Base-by-base conservation (phyloP, 352 stramenopile species). In the Phytophthora capsici region DNA sequence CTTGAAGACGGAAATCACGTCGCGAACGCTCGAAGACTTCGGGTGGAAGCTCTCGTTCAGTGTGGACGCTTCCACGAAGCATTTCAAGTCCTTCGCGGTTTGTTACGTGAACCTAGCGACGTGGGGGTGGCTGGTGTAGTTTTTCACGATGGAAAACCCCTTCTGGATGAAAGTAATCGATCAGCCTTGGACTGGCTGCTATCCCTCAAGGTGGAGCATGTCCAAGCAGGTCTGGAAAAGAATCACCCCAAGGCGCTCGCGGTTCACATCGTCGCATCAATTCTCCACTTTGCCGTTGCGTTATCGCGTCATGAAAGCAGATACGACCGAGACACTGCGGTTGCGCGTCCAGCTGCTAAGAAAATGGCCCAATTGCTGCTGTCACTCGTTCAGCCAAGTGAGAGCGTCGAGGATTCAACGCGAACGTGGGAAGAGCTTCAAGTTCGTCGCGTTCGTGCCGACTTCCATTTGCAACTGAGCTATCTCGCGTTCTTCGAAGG, bases 51-150 rank as follows among this genome's bases (percentile, higher is more conserved):
- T 14, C 69, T 93, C 7, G 52, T 73, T 34, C 77, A 81, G 40
- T 80, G 76, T 28, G 82, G 80, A 14, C 75, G 81, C 6, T 81
- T 86, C 32, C 64, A 80, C 7, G 77, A 91, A 59, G 82, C 79
- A 3, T 70, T 89, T 12, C 57, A 63, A 14, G 37, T 75, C 8
- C n/a, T 89, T 4, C 61, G 57, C 4, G 14, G 38, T 2, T 36
- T 91, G 8, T 13, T 90, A 16, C 47, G 41, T 51, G 51, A 6
- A 28, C 25, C 4, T 28, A 28, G 25, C 25, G 25, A 43, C 57
- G 57, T 53, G 2, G 45, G 57, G 8, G 1, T 44, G 17, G 55
- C 66, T 2, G 23, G 26, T 40, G 43, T 63, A 8, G 6, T 44
- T 4, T 83, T 82, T 28, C 41, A 73, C 47, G 78, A 86, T 26